phyloP scores from a whole-genome alignment of 768 basidiomycete genomes.

The Sarcodon aspratus region DNA sequence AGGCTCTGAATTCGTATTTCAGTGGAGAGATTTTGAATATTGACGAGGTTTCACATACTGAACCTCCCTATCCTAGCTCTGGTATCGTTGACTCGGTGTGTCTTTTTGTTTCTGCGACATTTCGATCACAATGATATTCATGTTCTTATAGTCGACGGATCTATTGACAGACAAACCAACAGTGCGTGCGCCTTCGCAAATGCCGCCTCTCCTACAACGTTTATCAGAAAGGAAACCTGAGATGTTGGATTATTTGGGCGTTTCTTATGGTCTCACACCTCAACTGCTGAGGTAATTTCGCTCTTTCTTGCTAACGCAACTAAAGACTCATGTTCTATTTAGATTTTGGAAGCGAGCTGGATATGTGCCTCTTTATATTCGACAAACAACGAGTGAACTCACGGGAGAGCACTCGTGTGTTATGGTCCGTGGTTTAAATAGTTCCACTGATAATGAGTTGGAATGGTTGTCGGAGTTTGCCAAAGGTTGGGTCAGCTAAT shows the following conservation, averaged over 20 bases:
- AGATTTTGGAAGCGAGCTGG: slow-evolving; percentile 96
- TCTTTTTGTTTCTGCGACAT: slow-evolving; percentile 9
- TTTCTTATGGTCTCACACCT: slow-evolving; percentile 89
- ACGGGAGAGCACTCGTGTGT: slow-evolving; percentile 96
- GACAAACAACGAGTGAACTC: slow-evolving; percentile 88
- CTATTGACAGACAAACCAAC: slow-evolving; percentile 74
- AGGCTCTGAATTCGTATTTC: slow-evolving; percentile 83
- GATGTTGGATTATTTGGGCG: slow-evolving; percentile 85
- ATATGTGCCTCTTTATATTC: slow-evolving; percentile 84
- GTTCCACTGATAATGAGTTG: slow-evolving; percentile 45
- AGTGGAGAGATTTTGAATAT: slow-evolving; percentile 86
- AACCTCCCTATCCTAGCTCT: slow-evolving; percentile 51
- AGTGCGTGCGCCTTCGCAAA: slow-evolving; percentile 59
- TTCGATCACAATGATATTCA: not conserved
- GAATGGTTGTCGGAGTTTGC: slow-evolving; percentile 88
- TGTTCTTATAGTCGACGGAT: slow-evolving; percentile 25
- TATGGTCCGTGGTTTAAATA: slow-evolving; percentile 83
- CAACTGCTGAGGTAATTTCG: slow-evolving; percentile 55
- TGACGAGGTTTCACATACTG: slow-evolving; percentile 49
- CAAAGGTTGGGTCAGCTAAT: slow-evolving; percentile 40
- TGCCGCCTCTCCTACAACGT: slow-evolving; percentile 90
- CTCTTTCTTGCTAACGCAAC: not conserved
- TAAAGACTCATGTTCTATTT: slow-evolving; percentile 1
- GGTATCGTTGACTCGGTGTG: slow-evolving; percentile 36
- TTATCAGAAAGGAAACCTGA: slow-evolving; percentile 87